Conservation (phyloP, 73 alveolate species). For the Durusdinium trenchii region DNA sequence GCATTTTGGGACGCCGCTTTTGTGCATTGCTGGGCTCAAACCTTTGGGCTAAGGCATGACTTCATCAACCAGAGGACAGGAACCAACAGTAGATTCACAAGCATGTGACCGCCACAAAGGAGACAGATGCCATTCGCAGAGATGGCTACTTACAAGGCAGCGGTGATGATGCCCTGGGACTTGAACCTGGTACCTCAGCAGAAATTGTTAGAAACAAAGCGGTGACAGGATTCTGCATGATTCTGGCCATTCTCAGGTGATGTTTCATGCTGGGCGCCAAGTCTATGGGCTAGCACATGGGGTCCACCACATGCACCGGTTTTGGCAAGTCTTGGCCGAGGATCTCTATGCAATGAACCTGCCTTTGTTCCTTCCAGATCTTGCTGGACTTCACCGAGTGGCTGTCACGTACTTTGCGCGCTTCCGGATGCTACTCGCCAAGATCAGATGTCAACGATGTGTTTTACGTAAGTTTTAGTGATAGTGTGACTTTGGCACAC, state of each 20-base stretch:
- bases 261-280: conserved; percentile 59
- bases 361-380: conserved; percentile 65
- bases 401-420: conserved; percentile 91
- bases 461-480: too few species aligned
- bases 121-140: conserved; percentile 54
- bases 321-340: neutral
- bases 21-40: neutral
- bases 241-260: conserved; percentile 5
- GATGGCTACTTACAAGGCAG: conserved; percentile 68
- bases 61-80: conserved; percentile 39
- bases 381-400: conserved; percentile 83
- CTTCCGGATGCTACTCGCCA: conserved; percentile 58
- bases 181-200: conserved; percentile 21
- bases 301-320: neutral
- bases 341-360: conserved; percentile 80
- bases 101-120: neutral
- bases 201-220: neutral
- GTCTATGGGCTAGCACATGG: neutral
- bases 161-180: conserved; percentile 93
- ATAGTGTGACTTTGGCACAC: too few species aligned
- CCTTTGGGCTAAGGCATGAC: conserved; percentile 21
- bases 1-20: neutral
- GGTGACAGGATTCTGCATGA: neutral
- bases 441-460: neutral
- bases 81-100: neutral